A percentile compares a stretch with the other conserved stretches of the same genome.
These are phyloP conservation scores for Aspergillus cavernicola DNA, from an alignment of 495 filamentous ascomycete genomes.

Conservation along the genomic window DNA sequence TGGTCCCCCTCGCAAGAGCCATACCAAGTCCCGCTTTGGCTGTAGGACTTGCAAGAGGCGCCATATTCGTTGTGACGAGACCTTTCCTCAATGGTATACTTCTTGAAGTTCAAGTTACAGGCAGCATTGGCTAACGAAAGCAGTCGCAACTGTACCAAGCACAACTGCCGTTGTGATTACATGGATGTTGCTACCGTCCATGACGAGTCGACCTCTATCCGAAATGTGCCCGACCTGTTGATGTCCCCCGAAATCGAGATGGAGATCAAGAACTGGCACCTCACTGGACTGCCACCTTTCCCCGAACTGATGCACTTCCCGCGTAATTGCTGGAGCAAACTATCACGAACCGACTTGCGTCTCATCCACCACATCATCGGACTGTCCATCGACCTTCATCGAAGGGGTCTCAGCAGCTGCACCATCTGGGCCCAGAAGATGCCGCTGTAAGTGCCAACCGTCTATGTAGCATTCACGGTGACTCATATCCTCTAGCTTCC, in stretches of 20 bases:
- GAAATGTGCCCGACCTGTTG: conserved; percentile 72
- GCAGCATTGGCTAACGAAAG: neutral
- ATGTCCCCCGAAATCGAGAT: conserved; percentile 79
- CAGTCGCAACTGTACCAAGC: conserved; percentile 97
- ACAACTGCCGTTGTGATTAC: conserved; percentile 96
- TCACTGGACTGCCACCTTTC: conserved; percentile 83
- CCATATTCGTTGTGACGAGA: conserved; percentile 97
- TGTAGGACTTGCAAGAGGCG: conserved; percentile 96
- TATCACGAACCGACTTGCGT: conserved; percentile 73
- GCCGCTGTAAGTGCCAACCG: conserved; percentile 65
- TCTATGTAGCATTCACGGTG: too few relatives aligned
- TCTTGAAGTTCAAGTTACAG: neutral
- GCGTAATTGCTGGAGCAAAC: conserved; percentile 52
- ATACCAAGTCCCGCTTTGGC: conserved; percentile 97
- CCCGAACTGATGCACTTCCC: conserved; percentile 70
- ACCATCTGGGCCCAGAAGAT: conserved; percentile 91
- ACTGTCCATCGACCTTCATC: conserved; percentile 76
- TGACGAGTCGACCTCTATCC: conserved; percentile 60
- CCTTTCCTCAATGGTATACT: conserved; percentile 90
- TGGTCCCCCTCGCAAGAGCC: conserved; percentile 63
- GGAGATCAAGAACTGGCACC: conserved; percentile 78
- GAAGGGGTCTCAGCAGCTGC: conserved; percentile 70
- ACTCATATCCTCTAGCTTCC: too few relatives aligned
- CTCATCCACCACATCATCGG: conserved; percentile 88
- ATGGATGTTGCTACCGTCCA: conserved; percentile 69